Evolutionary conservation across 345 rosid genomes (phyloP), one percentile per base, ranked within the genome.

Genomic region (Nasturtium officinale): DNA sequence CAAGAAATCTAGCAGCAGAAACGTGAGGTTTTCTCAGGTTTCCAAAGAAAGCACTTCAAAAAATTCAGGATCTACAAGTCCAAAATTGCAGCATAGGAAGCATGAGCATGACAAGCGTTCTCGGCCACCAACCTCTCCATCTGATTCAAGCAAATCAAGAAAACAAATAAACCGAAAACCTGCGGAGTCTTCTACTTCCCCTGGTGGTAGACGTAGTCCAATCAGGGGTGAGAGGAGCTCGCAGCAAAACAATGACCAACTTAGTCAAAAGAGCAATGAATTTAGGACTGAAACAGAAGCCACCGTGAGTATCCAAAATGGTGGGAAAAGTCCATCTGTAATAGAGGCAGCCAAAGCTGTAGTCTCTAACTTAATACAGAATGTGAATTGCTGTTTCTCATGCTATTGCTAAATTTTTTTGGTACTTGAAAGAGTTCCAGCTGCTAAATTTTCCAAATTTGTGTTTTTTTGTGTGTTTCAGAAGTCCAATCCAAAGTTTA

Each of bases 61-160:
- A 84, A 79, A 51, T 63, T 77, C 84, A 11, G 88, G 91, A 65
- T 78, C 89, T 42, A 71, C 79, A 52, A 88, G 90, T 85, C 91
- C 88, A 33, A 85, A 92, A 75, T 66, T 87, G 78, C 90, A 83
- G 79, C 97, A 83, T 78, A 81, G 74, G 80, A 94, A 85, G 79
- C 76, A 76, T 48, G 95, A 89, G 75, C 43, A 71, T 47, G 95
- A 89, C 55, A 85, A 75, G 80, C 83, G 68, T 59, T 85, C 90
- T 57, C 84, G 91, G 30, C 89, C 98, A 33, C 97, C 95, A 61
- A 82, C 91, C 11, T 86, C 85, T 71, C 88, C 87, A 43, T 74
- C 88, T 75, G 90, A 87, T 77, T 57, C 85, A 57, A 84, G 57
- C 65, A 88, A 81, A 76, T 77, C 84, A 55, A 82, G 83, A 82